phyloP scores from a whole-genome alignment of 2,329 filamentous ascomycete species.

The Fusarium pseudoanthophilum region DNA sequence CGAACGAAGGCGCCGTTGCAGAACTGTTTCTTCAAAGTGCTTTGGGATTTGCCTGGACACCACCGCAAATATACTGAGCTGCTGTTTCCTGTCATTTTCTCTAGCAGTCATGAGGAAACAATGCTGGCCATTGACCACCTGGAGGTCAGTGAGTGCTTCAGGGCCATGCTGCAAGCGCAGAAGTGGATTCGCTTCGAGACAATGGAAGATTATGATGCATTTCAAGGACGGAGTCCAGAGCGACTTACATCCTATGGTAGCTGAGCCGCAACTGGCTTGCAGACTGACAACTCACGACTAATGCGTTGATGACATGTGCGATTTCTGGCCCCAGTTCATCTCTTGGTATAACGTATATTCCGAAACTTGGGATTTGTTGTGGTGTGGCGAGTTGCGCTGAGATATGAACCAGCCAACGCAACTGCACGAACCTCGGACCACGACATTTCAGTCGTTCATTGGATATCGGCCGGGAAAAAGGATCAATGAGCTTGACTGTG shows the following conservation, averaged over 20 bases:
- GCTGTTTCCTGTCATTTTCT: conserved; percentile 88
- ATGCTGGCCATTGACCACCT: fast-evolving
- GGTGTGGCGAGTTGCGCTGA: conserved; percentile 14
- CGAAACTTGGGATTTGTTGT: conserved; percentile 33
- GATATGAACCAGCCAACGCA: conserved; percentile 31
- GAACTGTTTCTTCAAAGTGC: conserved; percentile 80
- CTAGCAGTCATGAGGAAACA: no score
- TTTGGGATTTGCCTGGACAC: conserved; percentile 86
- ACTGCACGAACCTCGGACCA: not conserved
- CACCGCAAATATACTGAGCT: conserved; percentile 93
- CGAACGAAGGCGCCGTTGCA: conserved; percentile 70
- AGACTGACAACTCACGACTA: conserved; percentile 35
- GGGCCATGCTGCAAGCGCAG: no score
- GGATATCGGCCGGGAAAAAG: no score
- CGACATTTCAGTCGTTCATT: not conserved
- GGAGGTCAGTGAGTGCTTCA: not conserved
- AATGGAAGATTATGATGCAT: not conserved
- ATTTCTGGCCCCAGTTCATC: conserved; percentile 37
- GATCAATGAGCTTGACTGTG: no score
- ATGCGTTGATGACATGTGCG: conserved; percentile 42
- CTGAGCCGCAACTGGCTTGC: conserved; percentile 9
- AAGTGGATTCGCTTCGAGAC: fast-evolving
- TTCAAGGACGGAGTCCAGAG: no score
- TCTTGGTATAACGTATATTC: conserved; percentile 23
- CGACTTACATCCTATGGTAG: no score